Evolutionary conservation across 2,329 filamentous ascomycete species (phyloP).

Genomic region (Fusarium citri): DNA sequence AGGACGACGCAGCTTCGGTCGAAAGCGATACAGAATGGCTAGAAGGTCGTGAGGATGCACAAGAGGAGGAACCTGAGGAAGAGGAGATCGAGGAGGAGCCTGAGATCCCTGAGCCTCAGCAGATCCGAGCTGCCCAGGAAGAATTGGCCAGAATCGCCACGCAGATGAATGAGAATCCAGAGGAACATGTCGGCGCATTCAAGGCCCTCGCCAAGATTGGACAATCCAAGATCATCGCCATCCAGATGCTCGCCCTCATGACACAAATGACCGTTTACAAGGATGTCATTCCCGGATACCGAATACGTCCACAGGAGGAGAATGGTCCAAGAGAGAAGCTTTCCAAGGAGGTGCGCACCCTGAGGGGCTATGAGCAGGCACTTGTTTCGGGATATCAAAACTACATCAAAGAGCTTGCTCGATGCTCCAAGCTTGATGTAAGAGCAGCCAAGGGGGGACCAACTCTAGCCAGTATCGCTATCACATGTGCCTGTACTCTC

Average conservation of each 20-base stretch:
- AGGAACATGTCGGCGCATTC: conserved; percentile 86
- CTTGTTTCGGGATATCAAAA: conserved; percentile 85
- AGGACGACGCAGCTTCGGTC: conserved; percentile 69
- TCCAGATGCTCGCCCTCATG: conserved; percentile 87
- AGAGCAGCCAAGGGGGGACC: conserved; percentile 55
- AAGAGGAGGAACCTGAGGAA: conserved; percentile 61
- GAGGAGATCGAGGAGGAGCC: conserved; percentile 63
- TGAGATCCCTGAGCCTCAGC: conserved; percentile 77
- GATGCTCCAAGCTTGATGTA: conserved; percentile 70
- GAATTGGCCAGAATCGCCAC: conserved; percentile 87
- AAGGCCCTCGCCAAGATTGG: conserved; percentile 81
- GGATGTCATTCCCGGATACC: conserved; percentile 95
- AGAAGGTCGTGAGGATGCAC: conserved; percentile 67
- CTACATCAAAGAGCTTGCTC: conserved; percentile 81
- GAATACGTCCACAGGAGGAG: conserved; percentile 85
- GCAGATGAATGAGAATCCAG: conserved; percentile 89
- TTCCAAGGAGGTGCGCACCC: conserved; percentile 88
- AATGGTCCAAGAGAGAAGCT: conserved; percentile 81
- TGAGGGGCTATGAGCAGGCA: conserved; percentile 88
- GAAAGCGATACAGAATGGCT: conserved; percentile 74
- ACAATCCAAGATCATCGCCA: conserved; percentile 73
- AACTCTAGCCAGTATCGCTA: conserved; percentile 77
- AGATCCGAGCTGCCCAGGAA: conserved; percentile 89
- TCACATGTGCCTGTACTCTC: conserved; percentile 86
- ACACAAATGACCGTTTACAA: conserved; percentile 93